A percentile compares a stretch with the other conserved stretches of the same genome.
phyloP scores from a whole-genome alignment of 1,284 basidiomycete genomes.

The Sporisorium graminicola region DNA sequence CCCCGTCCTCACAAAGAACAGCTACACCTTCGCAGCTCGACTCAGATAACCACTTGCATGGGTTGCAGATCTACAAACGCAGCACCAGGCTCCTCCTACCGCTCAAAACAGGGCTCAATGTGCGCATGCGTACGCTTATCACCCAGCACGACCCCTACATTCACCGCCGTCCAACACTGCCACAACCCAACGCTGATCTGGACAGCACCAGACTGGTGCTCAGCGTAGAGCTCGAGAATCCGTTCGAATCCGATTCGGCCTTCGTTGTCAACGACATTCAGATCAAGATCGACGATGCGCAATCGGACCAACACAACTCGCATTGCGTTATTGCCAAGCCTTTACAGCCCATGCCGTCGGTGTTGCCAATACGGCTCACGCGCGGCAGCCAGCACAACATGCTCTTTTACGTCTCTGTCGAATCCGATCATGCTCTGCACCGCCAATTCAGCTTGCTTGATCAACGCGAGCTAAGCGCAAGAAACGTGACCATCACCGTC shows the following conservation, averaged over 20 bases:
- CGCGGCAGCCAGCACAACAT: constrained; percentile 45
- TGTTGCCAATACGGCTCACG: constrained; percentile 30
- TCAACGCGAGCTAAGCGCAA: constrained; percentile 1
- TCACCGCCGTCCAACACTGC: constrained; percentile 6
- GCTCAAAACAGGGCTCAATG: constrained; percentile 45
- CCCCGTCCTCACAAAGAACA: constrained; percentile 3
- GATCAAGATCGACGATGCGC: constrained; percentile 21
- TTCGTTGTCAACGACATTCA: constrained; percentile 37
- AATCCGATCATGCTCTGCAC: constrained; percentile 5
- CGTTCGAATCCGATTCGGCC: constrained; percentile 24
- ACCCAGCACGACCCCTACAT: constrained; percentile 25
- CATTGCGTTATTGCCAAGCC: constrained; percentile 12
- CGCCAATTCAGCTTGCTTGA: not conserved
- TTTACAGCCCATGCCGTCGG: constrained; percentile 10
- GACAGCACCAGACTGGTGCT: constrained; percentile 37
- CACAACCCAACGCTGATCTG: constrained; percentile 8
- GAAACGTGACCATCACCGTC: constrained; percentile 47
- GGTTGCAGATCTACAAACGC: constrained; percentile 42
- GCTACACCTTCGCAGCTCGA: not conserved
- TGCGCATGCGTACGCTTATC: constrained; percentile 54
- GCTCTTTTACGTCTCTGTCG: constrained; percentile 39
- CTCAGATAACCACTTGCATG: not conserved
- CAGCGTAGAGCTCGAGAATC: constrained; percentile 55
- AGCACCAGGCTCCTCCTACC: constrained; percentile 34
- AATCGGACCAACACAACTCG: not conserved